Evolutionary conservation across 2,329 filamentous ascomycete genomes (phyloP), one percentile per base, ranked within the genome.

Genomic region (Cylindrodendrum hubeiense): DNA sequence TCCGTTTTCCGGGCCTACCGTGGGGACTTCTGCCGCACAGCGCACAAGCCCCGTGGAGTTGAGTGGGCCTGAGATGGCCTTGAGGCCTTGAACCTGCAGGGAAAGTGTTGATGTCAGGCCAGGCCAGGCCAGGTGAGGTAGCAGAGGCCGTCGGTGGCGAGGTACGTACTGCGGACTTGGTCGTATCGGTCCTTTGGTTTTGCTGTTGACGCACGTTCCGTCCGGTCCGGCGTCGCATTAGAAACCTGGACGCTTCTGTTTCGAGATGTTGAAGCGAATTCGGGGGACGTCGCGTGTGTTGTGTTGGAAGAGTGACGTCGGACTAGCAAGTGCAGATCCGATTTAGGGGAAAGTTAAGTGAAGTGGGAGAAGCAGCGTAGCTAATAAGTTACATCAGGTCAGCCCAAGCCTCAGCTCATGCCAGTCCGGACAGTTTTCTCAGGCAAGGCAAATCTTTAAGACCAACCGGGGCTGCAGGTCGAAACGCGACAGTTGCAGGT

Each of bases 1-100:
- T 63, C 60, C 60, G 49, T 63, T 57, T 50, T 65, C 56, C 60
- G 66, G 60, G 44, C 59, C 57, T 52, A 65, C 55, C 51, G 68
- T 60, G 55, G 55, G 55, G 61, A 63, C 51, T 41, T 54, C 52
- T 51, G 47, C 53, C 60, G 60, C 53, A 56, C 47, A 44, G 59
- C 34, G 39, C 54, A 51, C 22, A 53, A 63, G 60, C 60, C 60
- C 60, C 53, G 60, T 63, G 60, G 60, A 53, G 60, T 63, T 53
- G 37, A 41, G 60, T 63, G 60, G 60, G 55, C 53, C 60, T 44
- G 21, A 44, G 61, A 54, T 54, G 54, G 54, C 10, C 54, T 49
- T 39, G 34, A 58, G 54, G 54, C 10, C 54, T 49, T 39, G 34
- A 58, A 24, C 10, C 34, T 26, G 49, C 60, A 59, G 55, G 61